Percentiles rank a stretch among this genome's conserved stretches.
These are phyloP conservation scores for Trichoderma asperellum DNA, from an alignment of 2,329 filamentous ascomycete genomes.

Conservation along the genomic window DNA sequence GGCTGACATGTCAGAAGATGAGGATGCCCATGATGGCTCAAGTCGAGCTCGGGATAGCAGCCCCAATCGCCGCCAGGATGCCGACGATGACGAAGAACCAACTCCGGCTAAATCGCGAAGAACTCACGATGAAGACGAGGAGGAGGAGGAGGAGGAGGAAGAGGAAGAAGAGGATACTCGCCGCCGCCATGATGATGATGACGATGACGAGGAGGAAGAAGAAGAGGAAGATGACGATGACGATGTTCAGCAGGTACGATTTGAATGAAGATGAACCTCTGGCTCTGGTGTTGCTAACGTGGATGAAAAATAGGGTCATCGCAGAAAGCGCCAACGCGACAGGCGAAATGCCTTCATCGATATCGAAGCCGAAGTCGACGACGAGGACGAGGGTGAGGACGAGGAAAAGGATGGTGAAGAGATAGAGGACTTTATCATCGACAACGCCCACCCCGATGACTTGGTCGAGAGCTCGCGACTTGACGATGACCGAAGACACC, in stretches of 20 bases:
- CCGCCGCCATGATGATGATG: conserved; percentile 37
- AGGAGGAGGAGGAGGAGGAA: conserved; percentile 48
- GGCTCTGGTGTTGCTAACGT: conserved; percentile 33
- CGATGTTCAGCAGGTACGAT: conserved; percentile 66
- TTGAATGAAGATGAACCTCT: not conserved
- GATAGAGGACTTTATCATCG: conserved; percentile 82
- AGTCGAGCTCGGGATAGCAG: conserved; percentile 44
- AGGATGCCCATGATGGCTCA: conserved; percentile 46
- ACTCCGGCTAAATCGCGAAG: conserved; percentile 27
- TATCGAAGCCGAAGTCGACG: conserved; percentile 97
- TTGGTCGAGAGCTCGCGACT: conserved; percentile 77
- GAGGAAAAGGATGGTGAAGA: conserved; percentile 88
- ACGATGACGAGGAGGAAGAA: conserved; percentile 47
- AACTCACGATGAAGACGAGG: conserved; percentile 42
- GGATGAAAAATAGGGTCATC: conserved; percentile 57
- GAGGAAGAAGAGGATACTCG: conserved; percentile 39
- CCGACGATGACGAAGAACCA: conserved; percentile 41
- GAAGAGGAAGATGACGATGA: conserved; percentile 68
- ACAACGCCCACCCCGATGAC: conserved; percentile 89
- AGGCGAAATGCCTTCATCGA: conserved; percentile 88
- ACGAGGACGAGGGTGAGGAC: conserved; percentile 85
- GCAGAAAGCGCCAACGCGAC: conserved; percentile 79
- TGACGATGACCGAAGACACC: conserved; percentile 87
- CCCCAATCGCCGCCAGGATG: conserved; percentile 33
- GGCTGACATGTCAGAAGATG: conserved; percentile 70